A percentile compares a stretch with the other conserved stretches of the same genome.
Conservation (phyloP, 2,329 filamentous ascomycete genomes). For the Diaporthe ampelina region DNA sequence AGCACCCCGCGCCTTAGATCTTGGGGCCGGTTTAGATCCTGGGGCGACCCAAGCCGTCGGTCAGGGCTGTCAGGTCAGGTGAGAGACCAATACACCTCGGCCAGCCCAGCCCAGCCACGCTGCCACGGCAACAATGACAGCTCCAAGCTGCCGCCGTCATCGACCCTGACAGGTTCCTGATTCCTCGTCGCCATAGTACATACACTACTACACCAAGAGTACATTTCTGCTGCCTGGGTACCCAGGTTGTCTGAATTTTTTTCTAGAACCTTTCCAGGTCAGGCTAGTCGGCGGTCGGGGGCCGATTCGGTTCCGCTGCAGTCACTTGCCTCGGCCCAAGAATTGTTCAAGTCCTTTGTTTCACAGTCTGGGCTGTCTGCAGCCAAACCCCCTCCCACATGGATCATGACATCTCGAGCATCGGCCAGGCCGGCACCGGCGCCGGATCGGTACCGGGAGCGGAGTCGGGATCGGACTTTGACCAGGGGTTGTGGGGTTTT, state of each 20-base stretch:
- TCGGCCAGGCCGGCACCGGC: slow-evolving; percentile 12
- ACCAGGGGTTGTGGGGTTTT: background rate
- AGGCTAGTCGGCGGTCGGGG: slow-evolving; percentile 1
- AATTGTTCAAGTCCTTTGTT: background rate
- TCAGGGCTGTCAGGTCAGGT: slow-evolving; percentile 12
- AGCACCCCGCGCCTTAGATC: slow-evolving; percentile 18
- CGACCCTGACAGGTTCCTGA: background rate
- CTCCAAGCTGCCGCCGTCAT: background rate
- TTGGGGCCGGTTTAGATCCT: background rate
- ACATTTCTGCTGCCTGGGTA: too few species aligned
- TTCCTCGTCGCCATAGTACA: background rate
- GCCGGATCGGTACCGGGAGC: slow-evolving; percentile 7
- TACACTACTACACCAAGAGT: too few species aligned
- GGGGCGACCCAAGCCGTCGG: background rate
- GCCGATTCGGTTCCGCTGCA: background rate
- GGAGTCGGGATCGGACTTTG: background rate
- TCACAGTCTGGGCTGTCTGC: background rate
- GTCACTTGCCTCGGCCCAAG: background rate
- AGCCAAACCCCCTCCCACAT: background rate
- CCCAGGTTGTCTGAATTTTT: background rate
- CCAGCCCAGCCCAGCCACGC: background rate
- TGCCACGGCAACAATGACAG: background rate
- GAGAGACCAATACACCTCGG: background rate
- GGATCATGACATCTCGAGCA: background rate
- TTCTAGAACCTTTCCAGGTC: slow-evolving; percentile 17